Evolutionary conservation across 2,329 filamentous ascomycete species (phyloP), one percentile per base, ranked within the genome.

Genomic region (Colletotrichum echinochloae): DNA sequence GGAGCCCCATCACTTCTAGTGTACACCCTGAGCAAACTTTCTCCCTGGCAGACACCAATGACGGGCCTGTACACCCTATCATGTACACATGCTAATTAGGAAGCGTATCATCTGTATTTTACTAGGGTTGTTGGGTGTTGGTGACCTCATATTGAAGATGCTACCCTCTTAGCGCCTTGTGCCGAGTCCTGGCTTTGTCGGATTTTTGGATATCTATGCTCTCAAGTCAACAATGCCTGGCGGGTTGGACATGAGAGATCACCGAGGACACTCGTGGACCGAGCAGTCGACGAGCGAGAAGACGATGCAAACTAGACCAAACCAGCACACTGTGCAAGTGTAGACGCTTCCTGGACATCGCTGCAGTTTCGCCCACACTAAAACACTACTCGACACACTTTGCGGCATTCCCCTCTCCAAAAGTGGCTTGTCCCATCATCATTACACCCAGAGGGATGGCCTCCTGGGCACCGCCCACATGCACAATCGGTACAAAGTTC

Each of bases 301-400:
- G n/a, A 52, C n/a, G 46, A 30, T 37, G 33, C 26, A 48, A 20
- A 5, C 41, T 41, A 11, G 7, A n/a, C 18, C 41, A 48, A 51
- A 16, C 30, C 49, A n/a, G 28, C 52, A 63, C 68, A 71, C 64
- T 59, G 68, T 71, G 65, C 41, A 35, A 37, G 46, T 61, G 26
- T 30, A n/a, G 14, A 56, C 35, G 65, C 65, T 67, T 57, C 52
- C 61, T 70, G 44, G 52, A 28, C n/a, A 48, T 63, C 28, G 57
- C 62, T 68, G 52, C 57, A 57, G 55, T 63, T 39, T 70, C 64
- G 44, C 52, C 68, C 68, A 71, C 68, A 71, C 68, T 62, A 71
- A 71, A 71, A 71, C 68, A 63, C 65, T 20, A 68, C 57, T 63
- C 65, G 65, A 71, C 64, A 71, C 64, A 71, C 68, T 71, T 62